A percentile compares a stretch with the other conserved stretches of the same genome.
Evolutionary conservation across 805 yeast species (phyloP).

Genomic region (Saccharomycopsis oosterbeekiorum): DNA sequence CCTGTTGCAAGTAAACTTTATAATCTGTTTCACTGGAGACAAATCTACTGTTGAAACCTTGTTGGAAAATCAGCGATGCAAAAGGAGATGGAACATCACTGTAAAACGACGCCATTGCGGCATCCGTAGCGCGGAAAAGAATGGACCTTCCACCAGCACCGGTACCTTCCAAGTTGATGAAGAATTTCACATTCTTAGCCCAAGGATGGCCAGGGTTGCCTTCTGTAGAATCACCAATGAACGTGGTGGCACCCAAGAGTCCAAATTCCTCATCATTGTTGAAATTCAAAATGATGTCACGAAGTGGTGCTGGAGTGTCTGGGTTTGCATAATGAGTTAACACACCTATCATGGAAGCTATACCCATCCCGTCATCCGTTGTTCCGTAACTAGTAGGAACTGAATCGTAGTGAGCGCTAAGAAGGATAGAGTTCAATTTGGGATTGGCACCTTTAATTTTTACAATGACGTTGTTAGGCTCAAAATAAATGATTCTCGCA

Average conservation of each 20-base stretch:
- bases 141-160: conserved; percentile 86
- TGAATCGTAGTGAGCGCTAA: conserved; percentile 84
- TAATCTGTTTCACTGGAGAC: conserved; percentile 82
- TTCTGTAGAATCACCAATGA: conserved; percentile 27
- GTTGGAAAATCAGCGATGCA: conserved; percentile 73
- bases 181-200: conserved; percentile 49
- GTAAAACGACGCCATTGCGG: conserved; percentile 52
- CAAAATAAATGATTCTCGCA: conserved; percentile 58
- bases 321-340: conserved; percentile 37
- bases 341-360: conserved; percentile 69
- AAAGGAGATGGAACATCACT: conserved; percentile 48
- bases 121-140: conserved; percentile 75
- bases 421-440: conserved; percentile 51
- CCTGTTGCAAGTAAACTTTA: conserved; percentile 54
- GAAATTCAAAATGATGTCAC: conserved; percentile 74
- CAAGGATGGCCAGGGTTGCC: conserved; percentile 46
- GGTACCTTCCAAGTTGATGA: conserved; percentile 83
- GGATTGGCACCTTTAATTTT: conserved; percentile 57
- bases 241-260: conserved; percentile 68
- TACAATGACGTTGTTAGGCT: conserved; percentile 72
- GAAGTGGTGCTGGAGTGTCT: conserved; percentile 39
- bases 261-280: conserved; percentile 90
- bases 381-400: conserved; percentile 84
- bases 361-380: conserved; percentile 88
- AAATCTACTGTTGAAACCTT: conserved; percentile 67